Base-by-base conservation (phyloP, 208 protist species). In the Leishmania major region DNA sequence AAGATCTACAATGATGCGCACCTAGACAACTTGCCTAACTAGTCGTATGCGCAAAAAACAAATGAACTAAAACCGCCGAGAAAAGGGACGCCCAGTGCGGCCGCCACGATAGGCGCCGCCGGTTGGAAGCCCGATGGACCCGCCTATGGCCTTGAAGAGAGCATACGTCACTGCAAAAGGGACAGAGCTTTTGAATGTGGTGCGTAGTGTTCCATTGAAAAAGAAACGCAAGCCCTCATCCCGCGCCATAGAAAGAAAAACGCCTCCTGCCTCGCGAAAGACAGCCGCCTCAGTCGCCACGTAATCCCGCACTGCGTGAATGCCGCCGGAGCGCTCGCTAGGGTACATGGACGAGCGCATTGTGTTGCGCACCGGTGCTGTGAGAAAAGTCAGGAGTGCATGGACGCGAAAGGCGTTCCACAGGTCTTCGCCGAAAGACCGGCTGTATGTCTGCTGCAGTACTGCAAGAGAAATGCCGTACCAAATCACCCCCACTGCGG, bases 81-180 rank as follows among this genome's bases (percentile, higher is more conserved):
- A 79, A 74, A 93, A 90, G 45, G 86, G 89, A 75, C 90, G 84
- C 1, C 86, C 78, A 22, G 81, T 83, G 66, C 90, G 84, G 10
- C 59, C 86, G 37, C 86, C 81, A 60, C 67, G 72, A 69, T 72
- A 57, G 37, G 57, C 43, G 47, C 87, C 53, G n/a, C 83, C 78
- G n/a, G 67, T 71, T 3, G 90, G 81, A 40, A 82, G 78, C 3
- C 90, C 91, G 51, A 98, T 89, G 57, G 92, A 94, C 22, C 95
- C 95, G 55, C 93, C 93, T 37, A 96, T 64, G 10, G 80, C 70
- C 55, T 81, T 89, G 81, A 97, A 98, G 22, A 95, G 57, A 10
- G 88, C 90, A 75, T 94, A 98, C 15, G 91, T 94, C 37, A 96
- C 75, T 1, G 88, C 93, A 90, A 98, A 98, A 1, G 95, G 95